These are phyloP conservation scores for Basidiobolus heterosporus DNA, from an alignment of 371 early-diverging fungal species.

Conservation along the genomic window DNA sequence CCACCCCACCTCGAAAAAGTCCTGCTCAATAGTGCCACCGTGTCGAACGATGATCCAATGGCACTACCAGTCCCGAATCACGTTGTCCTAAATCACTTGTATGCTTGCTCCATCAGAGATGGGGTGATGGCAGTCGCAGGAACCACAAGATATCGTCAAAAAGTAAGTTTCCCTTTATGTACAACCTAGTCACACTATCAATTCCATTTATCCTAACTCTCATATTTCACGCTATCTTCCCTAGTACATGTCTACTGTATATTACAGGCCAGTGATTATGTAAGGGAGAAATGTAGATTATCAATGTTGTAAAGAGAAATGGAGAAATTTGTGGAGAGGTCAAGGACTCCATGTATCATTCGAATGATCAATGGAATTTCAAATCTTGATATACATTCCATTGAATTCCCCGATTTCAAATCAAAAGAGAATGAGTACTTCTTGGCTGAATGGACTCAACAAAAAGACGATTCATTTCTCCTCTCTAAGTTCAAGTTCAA, in stretches of 20 bases:
- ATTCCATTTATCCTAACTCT: not conserved
- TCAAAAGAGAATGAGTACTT: no score
- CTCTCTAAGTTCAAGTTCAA: no score
- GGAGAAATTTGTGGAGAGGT: no score
- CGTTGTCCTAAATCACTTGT: constrained; percentile 86
- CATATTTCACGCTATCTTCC: constrained; percentile 1
- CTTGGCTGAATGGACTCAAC: no score
- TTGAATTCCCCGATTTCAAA: no score
- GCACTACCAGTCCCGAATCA: constrained; percentile 79
- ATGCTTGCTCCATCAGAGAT: constrained; percentile 88
- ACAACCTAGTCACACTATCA: not conserved
- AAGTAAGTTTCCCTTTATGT: constrained; percentile 27
- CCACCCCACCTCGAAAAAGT: constrained; percentile 88
- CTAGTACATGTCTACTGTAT: constrained; percentile 64
- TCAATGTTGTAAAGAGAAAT: constrained; percentile 3
- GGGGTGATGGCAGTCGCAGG: constrained; percentile 89
- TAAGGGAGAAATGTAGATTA: constrained; percentile 1
- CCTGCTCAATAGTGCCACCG: constrained; percentile 52
- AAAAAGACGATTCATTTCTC: no score
- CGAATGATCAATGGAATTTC: no score
- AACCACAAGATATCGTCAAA: constrained; percentile 72
- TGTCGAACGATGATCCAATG: constrained; percentile 49
- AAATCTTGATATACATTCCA: no score
- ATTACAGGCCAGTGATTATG: constrained; percentile 49
- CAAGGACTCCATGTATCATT: no score